Evolutionary conservation across 1,139 yeast genomes (phyloP).

Genomic region (Schwanniomyces etchellsii): DNA sequence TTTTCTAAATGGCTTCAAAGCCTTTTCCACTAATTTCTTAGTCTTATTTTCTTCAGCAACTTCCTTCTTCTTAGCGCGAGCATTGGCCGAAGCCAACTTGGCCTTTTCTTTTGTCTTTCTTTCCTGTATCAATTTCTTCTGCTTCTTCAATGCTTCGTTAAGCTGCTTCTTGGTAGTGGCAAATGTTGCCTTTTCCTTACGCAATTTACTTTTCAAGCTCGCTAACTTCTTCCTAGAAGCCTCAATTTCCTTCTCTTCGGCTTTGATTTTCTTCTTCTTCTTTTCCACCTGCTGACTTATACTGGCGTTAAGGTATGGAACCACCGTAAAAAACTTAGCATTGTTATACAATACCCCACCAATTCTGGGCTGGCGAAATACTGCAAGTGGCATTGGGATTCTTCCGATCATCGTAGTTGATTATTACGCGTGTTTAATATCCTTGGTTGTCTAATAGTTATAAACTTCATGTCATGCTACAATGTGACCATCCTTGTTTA

Average conservation of each 20-base stretch:
- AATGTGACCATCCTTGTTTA: too few relatives aligned
- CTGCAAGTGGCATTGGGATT: too few relatives aligned
- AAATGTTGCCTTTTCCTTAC: conserved; percentile 20
- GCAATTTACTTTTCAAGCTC: conserved; percentile 13
- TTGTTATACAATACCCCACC: neutral
- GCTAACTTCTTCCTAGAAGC: conserved; percentile 9
- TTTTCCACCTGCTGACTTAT: neutral
- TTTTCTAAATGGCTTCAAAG: conserved; percentile 22
- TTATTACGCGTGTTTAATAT: neutral
- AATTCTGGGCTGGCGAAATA: neutral
- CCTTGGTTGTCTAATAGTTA: too few relatives aligned
- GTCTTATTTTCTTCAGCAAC: conserved; percentile 11
- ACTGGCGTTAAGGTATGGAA: too few relatives aligned
- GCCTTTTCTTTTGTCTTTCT: conserved; percentile 11
- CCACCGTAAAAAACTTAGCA: too few relatives aligned
- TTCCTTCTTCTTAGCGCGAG: conserved; percentile 9
- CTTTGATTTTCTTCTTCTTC: conserved; percentile 2
- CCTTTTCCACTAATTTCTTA: conserved; percentile 16
- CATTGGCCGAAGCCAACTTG: conserved; percentile 10
- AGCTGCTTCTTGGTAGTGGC: conserved; percentile 15
- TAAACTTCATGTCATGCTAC: too few relatives aligned
- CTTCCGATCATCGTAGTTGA: too few relatives aligned
- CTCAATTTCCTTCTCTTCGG: conserved; percentile 7
- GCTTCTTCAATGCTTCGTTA: conserved; percentile 12
- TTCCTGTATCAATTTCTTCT: conserved; percentile 10